Evolutionary conservation across 2,329 filamentous ascomycete species (phyloP), one percentile per base, ranked within the genome.

Genomic region (Bretziella fagacearum): DNA sequence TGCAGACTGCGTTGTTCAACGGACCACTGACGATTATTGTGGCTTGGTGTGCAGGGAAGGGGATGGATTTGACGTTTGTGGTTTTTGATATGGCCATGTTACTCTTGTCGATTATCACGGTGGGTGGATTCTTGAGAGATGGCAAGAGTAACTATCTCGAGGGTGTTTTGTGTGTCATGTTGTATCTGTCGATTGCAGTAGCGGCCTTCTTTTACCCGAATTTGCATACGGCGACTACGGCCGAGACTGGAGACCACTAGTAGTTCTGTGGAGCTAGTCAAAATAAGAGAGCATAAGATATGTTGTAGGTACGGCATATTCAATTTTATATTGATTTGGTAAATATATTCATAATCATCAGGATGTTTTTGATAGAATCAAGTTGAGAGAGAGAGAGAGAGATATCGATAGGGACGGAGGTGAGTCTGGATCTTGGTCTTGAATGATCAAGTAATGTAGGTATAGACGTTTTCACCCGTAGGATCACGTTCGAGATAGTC

Each of bases 131-230:
- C 63, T 64, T 95, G 47, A 71, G 85, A 43, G 87, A 95, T 58
- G 78, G 84, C 54, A 89, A 91, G 68, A 84, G 78, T 52, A 93
- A 94, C 58, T 95, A 93, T 57, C 71, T 95, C 3, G 87, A 95
- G 60, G 87, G 87, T 2, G 73, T 77, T 20, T 70, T 95, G 15
- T 84, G 84, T 53, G 74, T 94, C 15, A 71, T 82, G 39, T 66
- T 77, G 4, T 79, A 78, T 54, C 56, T 77, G 37, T 70, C 71
- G 25, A 74, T 79, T 53, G 73, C 73, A 8, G 70, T 73, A 1
- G 72, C 71, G 1, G 71, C 72, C 1, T 73, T 63, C 52, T 74
- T 70, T 55, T 76, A 71, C 53, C 73, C 73, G 2, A 67, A 71
- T 23, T 23, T 39, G 15, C 35, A 39, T 39, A 20, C n/a, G 15